Base-by-base conservation (phyloP, 164 flowering plant genomes). In the Protea cynaroides region DNA sequence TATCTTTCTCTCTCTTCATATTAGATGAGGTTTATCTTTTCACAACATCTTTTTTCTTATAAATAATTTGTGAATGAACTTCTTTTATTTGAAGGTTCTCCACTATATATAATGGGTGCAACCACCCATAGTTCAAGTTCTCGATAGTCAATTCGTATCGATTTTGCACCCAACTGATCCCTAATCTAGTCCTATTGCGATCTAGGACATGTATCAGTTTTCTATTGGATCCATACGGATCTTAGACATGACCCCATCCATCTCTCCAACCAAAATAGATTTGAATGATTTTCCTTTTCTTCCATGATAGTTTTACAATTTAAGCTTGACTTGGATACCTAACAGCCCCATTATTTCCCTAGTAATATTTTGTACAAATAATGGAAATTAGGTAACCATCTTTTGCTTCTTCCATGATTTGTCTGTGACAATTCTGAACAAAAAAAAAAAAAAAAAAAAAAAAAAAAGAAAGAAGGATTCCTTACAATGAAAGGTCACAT, bases 71-170 rank as follows among this genome's bases (percentile, higher is more conserved):
- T 14, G 22, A 25, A 9, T 15, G 43, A 51, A 29, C 21, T 21
- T 58, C 24, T 19, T 58, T 36, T 36, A 36, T 37, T 58, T 58
- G 61, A 58, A 38, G 22, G 37, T 37, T 37, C 24, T 58, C 24
- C 43, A 58, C 18, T 56, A n/a, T n/a, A n/a, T n/a, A n/a, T n/a
- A n/a, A n/a, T n/a, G n/a, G n/a, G n/a, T n/a, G n/a, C n/a, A n/a
- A n/a, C n/a, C n/a, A n/a, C n/a, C n/a, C n/a, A n/a, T n/a, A n/a
- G n/a, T n/a, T n/a, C n/a, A n/a, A n/a, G n/a, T n/a, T n/a, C n/a
- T n/a, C n/a, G n/a, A n/a, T n/a, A n/a, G n/a, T n/a, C n/a, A n/a
- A n/a, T n/a, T n/a, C n/a, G n/a, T n/a, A n/a, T n/a, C n/a, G n/a
- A n/a, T n/a, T n/a, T n/a, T n/a, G n/a, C n/a, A n/a, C n/a, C n/a